These are phyloP conservation scores for Cryoendolithus antarcticus DNA, from an alignment of 2,329 filamentous ascomycete genomes.

Conservation along the genomic window DNA sequence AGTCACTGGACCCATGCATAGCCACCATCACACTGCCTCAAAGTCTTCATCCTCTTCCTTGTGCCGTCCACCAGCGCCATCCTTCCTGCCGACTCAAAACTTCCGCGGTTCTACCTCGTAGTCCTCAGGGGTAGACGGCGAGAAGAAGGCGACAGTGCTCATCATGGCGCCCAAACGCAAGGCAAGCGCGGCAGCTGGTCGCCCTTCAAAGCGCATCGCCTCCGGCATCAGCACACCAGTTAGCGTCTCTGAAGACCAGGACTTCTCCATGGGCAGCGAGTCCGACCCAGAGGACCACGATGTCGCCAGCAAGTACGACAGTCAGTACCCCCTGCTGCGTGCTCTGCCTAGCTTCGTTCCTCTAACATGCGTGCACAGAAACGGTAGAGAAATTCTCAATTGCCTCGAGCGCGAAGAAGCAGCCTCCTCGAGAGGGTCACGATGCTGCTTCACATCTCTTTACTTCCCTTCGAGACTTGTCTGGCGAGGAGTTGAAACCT, in stretches of 20 bases:
- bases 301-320: slow-evolving; percentile 25
- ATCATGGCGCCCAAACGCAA: slow-evolving; percentile 27
- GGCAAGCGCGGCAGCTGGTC: slow-evolving; percentile 22
- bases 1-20: no score
- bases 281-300: slow-evolving; percentile 9
- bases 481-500: slow-evolving; percentile 67
- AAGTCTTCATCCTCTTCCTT: no score
- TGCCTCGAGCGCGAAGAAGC: slow-evolving; percentile 36
- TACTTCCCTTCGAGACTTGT: slow-evolving; percentile 61
- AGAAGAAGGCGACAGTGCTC: background rate
- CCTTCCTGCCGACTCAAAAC: no score
- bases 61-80: no score
- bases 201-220: slow-evolving; percentile 25
- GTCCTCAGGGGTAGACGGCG: no score
- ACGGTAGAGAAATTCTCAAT: slow-evolving; percentile 43
- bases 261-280: slow-evolving; percentile 37
- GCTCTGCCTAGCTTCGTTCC: slow-evolving; percentile 6
- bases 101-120: no score
- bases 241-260: slow-evolving; percentile 38
- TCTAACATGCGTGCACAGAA: slow-evolving; percentile 15
- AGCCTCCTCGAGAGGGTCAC: slow-evolving; percentile 22
- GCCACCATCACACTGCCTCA: no score
- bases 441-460: slow-evolving; percentile 46
- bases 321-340: slow-evolving; percentile 19
- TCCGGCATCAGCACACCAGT: slow-evolving; percentile 30